phyloP scores from a whole-genome alignment of 148 eudicot genomes.

The Beta vulgaris region DNA sequence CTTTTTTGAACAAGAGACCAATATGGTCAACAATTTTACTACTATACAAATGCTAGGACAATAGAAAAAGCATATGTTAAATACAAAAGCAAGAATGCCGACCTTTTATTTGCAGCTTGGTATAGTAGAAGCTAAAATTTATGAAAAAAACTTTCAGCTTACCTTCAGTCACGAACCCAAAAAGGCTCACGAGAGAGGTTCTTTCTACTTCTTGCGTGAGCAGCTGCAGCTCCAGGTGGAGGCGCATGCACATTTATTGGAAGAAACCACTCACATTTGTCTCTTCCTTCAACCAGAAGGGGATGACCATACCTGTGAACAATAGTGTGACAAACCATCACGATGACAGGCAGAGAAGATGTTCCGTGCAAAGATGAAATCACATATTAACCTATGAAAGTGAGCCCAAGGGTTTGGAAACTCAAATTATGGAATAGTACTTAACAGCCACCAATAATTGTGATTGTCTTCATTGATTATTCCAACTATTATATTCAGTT shows the following conservation, averaged over 20 bases:
- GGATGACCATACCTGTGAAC: conserved; percentile 79
- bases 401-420: too few species aligned
- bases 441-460: too few species aligned
- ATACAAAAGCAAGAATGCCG: neutral
- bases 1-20: neutral
- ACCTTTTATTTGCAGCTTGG: neutral
- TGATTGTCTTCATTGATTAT: too few species aligned
- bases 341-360: neutral
- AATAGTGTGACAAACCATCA: neutral
- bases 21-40: neutral
- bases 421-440: too few species aligned
- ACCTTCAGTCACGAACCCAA: conserved; percentile 67
- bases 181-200: conserved; percentile 56
- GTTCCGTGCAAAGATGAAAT: neutral
- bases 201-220: conserved; percentile 52
- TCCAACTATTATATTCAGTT: too few species aligned
- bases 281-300: conserved; percentile 85
- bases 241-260: conserved; percentile 94
- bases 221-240: conserved; percentile 54
- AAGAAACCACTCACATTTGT: conserved; percentile 94
- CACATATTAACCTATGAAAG: too few species aligned
- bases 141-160: conserved; percentile 2
- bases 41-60: neutral
- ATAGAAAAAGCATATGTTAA: neutral
- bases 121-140: neutral